phyloP scores from a whole-genome alignment of 768 basidiomycete species.

The Lactifluus subvellereus region DNA sequence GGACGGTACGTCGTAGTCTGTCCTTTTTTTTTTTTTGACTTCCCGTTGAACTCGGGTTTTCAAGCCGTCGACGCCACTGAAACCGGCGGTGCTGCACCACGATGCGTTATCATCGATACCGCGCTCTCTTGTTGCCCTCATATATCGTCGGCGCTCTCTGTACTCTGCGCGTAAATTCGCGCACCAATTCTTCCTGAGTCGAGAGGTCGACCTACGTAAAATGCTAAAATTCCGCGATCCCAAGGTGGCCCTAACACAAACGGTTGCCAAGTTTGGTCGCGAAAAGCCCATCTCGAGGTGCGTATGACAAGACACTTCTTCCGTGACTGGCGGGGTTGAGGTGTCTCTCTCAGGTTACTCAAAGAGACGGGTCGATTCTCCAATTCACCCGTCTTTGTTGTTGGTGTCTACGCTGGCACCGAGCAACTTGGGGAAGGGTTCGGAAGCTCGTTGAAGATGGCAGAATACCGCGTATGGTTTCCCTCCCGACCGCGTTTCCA shows the following conservation, averaged over 20 bases:
- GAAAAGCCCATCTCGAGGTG: slow-evolving; percentile 69
- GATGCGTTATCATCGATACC: slow-evolving; percentile 88
- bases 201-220: slow-evolving; percentile 71
- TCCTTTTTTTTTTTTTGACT: not conserved
- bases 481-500: slow-evolving; percentile 7
- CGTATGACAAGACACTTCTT: slow-evolving; percentile 21
- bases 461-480: slow-evolving; percentile 70
- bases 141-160: slow-evolving; percentile 85
- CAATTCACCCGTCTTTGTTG: slow-evolving; percentile 88
- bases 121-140: slow-evolving; percentile 77
- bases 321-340: slow-evolving; percentile 5
- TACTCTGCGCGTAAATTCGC: slow-evolving; percentile 82
- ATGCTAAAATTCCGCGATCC: slow-evolving; percentile 83
- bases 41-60: not conserved
- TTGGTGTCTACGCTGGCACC: slow-evolving; percentile 82
- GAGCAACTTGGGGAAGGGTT: slow-evolving; percentile 93
- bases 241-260: slow-evolving; percentile 67
- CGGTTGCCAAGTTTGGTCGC: slow-evolving; percentile 61
- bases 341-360: slow-evolving; percentile 50
- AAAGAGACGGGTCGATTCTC: slow-evolving; percentile 91
- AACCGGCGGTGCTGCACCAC: slow-evolving; percentile 58
- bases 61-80: slow-evolving; percentile 44
- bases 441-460: slow-evolving; percentile 90
- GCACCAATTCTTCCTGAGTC: slow-evolving; percentile 81
- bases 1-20: slow-evolving; percentile 46